Percentiles rank a stretch among this genome's conserved stretches.
Conservation (phyloP, 139 green algal genomes). For the Tetraselmis chui region DNA sequence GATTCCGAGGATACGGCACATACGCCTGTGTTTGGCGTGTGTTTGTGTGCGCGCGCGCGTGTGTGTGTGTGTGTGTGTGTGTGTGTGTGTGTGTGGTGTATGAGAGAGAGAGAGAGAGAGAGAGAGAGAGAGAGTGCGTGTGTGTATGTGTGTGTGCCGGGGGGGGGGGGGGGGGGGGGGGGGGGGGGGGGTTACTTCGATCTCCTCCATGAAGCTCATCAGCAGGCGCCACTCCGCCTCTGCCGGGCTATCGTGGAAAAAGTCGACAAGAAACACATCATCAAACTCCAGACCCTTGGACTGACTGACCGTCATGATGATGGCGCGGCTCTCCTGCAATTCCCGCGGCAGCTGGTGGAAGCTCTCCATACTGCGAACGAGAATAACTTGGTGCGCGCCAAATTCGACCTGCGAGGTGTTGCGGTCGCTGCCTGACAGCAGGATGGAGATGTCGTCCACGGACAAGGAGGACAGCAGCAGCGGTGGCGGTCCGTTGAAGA, state of each 20-base stretch:
- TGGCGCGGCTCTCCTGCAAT: conserved; percentile 42
- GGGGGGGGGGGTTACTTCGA: conserved; percentile 16
- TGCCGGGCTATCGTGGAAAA: conserved; percentile 49
- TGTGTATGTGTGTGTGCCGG: no score
- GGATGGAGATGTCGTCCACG: conserved; percentile 42
- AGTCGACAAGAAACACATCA: conserved; percentile 57
- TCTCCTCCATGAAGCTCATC: conserved; percentile 38
- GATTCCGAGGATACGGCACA: no score
- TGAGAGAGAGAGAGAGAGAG: no score
- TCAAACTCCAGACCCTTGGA: conserved; percentile 73
- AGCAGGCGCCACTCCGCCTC: conserved; percentile 61
- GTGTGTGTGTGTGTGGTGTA: no score
- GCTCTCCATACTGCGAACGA: conserved; percentile 41
- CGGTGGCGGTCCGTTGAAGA: conserved; percentile 52
- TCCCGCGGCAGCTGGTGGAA: conserved; percentile 33
- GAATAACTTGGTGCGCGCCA: conserved; percentile 69
- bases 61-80: no score
- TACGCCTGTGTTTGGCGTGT: no score
- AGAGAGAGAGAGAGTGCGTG: no score
- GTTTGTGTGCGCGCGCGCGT: no score
- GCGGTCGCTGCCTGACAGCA: conserved; percentile 41
- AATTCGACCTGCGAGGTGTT: conserved; percentile 57
- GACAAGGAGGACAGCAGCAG: conserved; percentile 44
- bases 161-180: no score
- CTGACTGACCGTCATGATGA: conserved; percentile 63